These are phyloP conservation scores for Thinopyrum elongatum DNA, from an alignment of 176 grass and related monocot genomes.

Conservation along the genomic window DNA sequence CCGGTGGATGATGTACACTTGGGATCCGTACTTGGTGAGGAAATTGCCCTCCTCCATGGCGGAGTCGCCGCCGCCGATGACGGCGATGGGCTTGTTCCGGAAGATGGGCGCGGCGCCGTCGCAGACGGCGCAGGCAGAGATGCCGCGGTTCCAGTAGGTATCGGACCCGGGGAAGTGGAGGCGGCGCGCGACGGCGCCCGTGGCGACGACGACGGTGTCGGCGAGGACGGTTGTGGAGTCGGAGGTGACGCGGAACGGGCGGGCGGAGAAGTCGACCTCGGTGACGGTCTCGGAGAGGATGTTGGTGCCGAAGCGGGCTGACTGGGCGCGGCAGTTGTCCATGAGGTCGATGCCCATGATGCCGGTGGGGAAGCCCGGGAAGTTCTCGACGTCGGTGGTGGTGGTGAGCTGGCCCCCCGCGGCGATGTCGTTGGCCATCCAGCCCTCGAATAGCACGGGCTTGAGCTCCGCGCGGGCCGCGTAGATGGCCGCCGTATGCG, in stretches of 20 bases:
- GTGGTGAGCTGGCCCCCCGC: slow-evolving; percentile 83
- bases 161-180: slow-evolving; percentile 79
- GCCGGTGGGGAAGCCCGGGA: slow-evolving; percentile 75
- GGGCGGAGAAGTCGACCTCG: slow-evolving; percentile 58
- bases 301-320: slow-evolving; percentile 58
- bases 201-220: slow-evolving; percentile 79
- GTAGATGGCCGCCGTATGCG: slow-evolving; percentile 95
- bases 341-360: slow-evolving; percentile 85
- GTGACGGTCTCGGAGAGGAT: slow-evolving; percentile 81
- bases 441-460: slow-evolving; percentile 88
- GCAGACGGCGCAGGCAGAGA: slow-evolving; percentile 79
- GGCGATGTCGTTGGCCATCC: slow-evolving; percentile 88
- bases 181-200: slow-evolving; percentile 79
- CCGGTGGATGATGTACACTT: slow-evolving; percentile 66
- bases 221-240: slow-evolving; percentile 66
- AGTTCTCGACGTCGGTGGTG: slow-evolving; percentile 98
- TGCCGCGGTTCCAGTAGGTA: slow-evolving; percentile 80
- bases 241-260: slow-evolving; percentile 68
- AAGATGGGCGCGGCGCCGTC: slow-evolving; percentile 94
- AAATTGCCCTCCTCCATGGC: slow-evolving; percentile 91
- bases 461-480: slow-evolving; percentile 85
- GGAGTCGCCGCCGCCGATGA: slow-evolving; percentile 69
- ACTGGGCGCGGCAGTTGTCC: slow-evolving; percentile 71
- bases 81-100: slow-evolving; percentile 76
- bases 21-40: slow-evolving; percentile 73